Conservation (phyloP, 202 grass and related monocot genomes). For the Schoenoplectus triqueter region DNA sequence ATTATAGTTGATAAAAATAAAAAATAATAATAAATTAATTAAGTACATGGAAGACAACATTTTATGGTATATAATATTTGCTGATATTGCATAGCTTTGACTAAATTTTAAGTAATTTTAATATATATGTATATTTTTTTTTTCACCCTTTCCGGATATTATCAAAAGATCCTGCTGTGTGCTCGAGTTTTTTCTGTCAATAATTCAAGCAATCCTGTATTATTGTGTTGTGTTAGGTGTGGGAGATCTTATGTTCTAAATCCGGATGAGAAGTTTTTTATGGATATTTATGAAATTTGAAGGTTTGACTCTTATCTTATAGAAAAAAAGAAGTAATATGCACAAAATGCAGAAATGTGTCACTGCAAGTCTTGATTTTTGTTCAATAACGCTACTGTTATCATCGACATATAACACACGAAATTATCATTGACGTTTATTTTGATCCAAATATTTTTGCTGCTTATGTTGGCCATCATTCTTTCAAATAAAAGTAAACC, state of each 20-base stretch:
- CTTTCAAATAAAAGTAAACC: background rate
- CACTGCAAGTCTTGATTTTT: background rate
- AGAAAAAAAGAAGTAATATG: background rate
- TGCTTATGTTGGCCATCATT: background rate
- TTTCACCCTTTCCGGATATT: background rate
- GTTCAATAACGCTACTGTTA: no score
- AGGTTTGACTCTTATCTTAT: background rate
- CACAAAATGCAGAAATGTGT: background rate
- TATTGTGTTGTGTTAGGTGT: no score
- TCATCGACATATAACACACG: no score
- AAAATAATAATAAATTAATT: background rate
- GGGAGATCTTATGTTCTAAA: no score
- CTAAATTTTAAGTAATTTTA: background rate
- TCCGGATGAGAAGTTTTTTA: no score
- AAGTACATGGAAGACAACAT: constrained; percentile 5
- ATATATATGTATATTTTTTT: background rate
- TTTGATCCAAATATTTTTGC: background rate
- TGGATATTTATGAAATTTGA: no score
- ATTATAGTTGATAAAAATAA: constrained; percentile 28
- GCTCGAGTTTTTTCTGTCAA: background rate
- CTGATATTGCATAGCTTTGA: constrained; percentile 1
- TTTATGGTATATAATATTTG: constrained; percentile 3
- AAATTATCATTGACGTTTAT: background rate
- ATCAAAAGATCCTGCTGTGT: background rate
- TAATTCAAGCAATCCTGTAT: background rate